phyloP scores from a whole-genome alignment of 1,284 basidiomycete species.

The Tilletia walkeri region DNA sequence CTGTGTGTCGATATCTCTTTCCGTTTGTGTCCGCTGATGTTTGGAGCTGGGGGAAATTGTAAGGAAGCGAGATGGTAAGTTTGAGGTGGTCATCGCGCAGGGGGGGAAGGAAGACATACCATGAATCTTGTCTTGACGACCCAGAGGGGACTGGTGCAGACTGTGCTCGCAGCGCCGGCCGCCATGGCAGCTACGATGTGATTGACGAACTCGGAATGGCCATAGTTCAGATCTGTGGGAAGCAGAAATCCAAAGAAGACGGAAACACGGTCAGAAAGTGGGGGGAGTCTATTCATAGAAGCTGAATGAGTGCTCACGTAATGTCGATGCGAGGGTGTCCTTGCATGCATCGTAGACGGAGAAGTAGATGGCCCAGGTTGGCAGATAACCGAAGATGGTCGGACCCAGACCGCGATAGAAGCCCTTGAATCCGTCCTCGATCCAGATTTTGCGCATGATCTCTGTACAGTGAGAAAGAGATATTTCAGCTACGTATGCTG shows the following conservation, averaged over 20 bases:
- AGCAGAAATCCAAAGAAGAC: not conserved
- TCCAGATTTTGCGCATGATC: slow-evolving; percentile 41
- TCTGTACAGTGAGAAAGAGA: slow-evolving; percentile 1
- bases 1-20: slow-evolving; percentile 41
- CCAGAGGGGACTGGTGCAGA: slow-evolving; percentile 52
- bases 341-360: slow-evolving; percentile 51
- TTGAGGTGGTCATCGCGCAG: not conserved
- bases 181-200: slow-evolving; percentile 53
- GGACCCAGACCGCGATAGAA: slow-evolving; percentile 54
- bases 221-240: not conserved
- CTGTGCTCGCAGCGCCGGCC: slow-evolving; percentile 47
- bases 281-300: not conserved
- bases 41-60: slow-evolving; percentile 27
- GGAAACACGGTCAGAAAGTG: not conserved
- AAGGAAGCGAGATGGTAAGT: not conserved
- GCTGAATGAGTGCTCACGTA: not conserved
- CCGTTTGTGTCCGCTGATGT: slow-evolving; percentile 20
- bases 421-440: slow-evolving; percentile 46
- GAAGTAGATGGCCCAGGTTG: slow-evolving; percentile 56
- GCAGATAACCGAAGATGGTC: slow-evolving; percentile 53
- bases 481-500: too few species aligned
- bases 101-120: slow-evolving; percentile 22
- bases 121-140: slow-evolving; percentile 54
- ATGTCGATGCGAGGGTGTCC: slow-evolving; percentile 19
- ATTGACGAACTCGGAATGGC: slow-evolving; percentile 33